Evolutionary conservation across 2,329 filamentous ascomycete species (phyloP), one percentile per base, ranked within the genome.

Genomic region (Epichloe aotearoae): DNA sequence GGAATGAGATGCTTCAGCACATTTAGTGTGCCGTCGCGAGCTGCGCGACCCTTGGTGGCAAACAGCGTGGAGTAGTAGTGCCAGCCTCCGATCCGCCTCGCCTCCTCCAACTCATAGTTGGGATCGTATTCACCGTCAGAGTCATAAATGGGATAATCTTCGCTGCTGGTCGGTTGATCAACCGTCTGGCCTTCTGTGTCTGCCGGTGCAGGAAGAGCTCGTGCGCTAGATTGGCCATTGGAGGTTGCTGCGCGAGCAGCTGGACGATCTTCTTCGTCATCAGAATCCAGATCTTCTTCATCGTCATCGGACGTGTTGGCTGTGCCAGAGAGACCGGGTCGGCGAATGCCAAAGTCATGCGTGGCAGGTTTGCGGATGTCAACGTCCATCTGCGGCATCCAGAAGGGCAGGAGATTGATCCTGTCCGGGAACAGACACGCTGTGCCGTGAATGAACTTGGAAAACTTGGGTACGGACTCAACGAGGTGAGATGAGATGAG

Each of bases 381-480:
- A 23, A 94, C 82, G 58, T 95, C 84, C 93, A 98, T 98, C 69
- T 98, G 93, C 1, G 93, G 93, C 74, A 91, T 87, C 93, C 93
- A 98, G 73, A 88, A 98, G 1, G 93, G 93, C 5, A 98, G 74
- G 12, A 98, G 76, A 46, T 96, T 75, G 67, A 98, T 98, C 50
- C 86, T 82, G 43, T 83, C 78, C 0, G 90, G 90, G 66, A 96
- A 94, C 44, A 98, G 71, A 11, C 81, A 86, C 10, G 91, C 91
- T 2, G 84, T 89, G 53, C 93, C 93, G 66, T 98, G 93, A 52
- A 98, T 97, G 66, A 97, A 98, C 70, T 98, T 98, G 62, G 89
- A 96, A 69, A 97, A 98, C 65, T 98, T 98, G 55, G 93, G 93
- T 2, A 98, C 90, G n/a, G 93, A 90, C 70, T 98, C 93, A 2